These are phyloP conservation scores for Perkinsus olseni DNA, from an alignment of 169 alveolate genomes.

Conservation along the genomic window DNA sequence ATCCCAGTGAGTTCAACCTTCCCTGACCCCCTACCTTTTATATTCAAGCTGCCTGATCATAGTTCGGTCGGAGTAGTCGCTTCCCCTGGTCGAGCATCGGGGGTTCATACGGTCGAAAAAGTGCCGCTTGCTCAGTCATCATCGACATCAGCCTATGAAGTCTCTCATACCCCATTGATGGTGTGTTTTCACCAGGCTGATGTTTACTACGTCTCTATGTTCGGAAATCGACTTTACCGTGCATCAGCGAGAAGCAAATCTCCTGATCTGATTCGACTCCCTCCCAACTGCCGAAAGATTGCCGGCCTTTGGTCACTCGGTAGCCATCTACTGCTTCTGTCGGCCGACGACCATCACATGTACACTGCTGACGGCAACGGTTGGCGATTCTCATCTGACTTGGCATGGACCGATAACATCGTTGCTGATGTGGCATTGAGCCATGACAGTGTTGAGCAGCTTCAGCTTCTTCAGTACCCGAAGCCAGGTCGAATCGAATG, in stretches of 20 bases:
- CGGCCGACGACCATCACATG: background rate
- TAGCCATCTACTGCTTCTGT: background rate
- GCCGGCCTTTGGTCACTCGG: background rate
- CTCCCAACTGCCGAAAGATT: background rate
- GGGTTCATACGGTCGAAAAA: background rate
- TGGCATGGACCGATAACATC: background rate
- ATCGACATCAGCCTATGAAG: background rate
- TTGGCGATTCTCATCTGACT: background rate
- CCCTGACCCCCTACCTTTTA: too few species aligned
- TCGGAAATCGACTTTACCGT: background rate
- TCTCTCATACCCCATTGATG: background rate
- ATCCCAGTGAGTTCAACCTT: too few species aligned
- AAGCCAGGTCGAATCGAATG: background rate
- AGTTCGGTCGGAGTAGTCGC: too few species aligned
- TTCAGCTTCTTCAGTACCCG: background rate
- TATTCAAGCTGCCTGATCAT: too few species aligned
- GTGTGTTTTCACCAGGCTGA: background rate
- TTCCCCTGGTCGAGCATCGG: background rate
- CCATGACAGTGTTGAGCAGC: background rate
- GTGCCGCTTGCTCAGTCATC: background rate
- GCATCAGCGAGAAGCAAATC: background rate
- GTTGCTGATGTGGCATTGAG: background rate
- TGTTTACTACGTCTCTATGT: background rate
- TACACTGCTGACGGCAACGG: background rate
- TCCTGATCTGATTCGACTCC: background rate